phyloP scores from a whole-genome alignment of 2,329 filamentous ascomycete species.

The Sporothrix inflata region DNA sequence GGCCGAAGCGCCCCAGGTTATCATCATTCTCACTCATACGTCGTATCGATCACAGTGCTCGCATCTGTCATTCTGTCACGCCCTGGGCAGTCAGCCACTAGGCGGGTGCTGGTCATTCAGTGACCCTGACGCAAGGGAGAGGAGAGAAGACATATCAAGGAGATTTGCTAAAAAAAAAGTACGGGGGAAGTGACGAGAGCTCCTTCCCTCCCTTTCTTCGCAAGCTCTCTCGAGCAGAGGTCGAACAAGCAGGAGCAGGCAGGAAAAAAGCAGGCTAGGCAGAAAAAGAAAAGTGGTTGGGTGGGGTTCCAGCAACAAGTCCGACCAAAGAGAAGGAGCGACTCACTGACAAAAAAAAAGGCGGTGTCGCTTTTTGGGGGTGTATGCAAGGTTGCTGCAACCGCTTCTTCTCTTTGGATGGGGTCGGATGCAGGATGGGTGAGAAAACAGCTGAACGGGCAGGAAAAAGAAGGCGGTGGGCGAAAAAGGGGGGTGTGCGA shows the following conservation, averaged over 20 bases:
- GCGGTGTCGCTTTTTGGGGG: neutral
- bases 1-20: neutral
- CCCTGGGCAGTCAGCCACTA: neutral
- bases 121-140: conserved; percentile 20
- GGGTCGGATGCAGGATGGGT: neutral
- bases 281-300: conserved; percentile 20
- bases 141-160: neutral
- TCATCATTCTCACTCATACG: neutral
- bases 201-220: too few species aligned
- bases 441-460: neutral
- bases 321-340: neutral
- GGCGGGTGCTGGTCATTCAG: conserved; percentile 2
- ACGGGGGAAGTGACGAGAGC: neutral
- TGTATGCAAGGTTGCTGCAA: conserved; percentile 15
- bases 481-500: neutral
- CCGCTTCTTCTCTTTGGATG: neutral
- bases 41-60: neutral
- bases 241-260: neutral
- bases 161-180: too few species aligned
- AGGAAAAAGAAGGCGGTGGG: conserved; percentile 3
- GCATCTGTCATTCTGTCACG: neutral
- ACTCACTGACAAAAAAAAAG: conserved; percentile 12
- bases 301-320: neutral
- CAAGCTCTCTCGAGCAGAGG: neutral
- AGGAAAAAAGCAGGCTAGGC: conserved; percentile 12